Base-by-base conservation (phyloP, 2,329 filamentous ascomycete genomes). In the Phaeosphaeriaceae sp. region DNA sequence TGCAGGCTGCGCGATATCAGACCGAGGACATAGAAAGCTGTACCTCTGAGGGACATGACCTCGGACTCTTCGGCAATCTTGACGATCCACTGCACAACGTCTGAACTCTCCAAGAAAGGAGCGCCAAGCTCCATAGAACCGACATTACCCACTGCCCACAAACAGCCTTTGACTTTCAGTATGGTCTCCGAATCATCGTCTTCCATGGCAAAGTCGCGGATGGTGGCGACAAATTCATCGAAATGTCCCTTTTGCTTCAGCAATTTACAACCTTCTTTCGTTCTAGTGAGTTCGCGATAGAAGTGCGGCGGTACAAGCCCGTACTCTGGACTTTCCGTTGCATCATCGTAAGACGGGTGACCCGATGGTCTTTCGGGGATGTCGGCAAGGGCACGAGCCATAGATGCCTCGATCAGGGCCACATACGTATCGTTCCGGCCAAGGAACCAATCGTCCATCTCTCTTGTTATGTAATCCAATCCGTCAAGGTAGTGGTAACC, bases 381-480 rank as follows among this genome's bases (percentile, higher is more conserved):
- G 55, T 83, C 80, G n/a, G 88, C 83, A 65, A 97, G 93, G 0
- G 93, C 90, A 59, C 92, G 89, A 31, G 93, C 92, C 51, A 99
- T 84, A 54, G 93, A 96, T n/a, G 96, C 95, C 77, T 99, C 95
- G 42, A 99, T 94, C 42, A 98, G 86, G 40, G 88, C 86, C 51
- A 99, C 95, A 67, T 99, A 99, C n/a, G 89, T 90, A 75, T 99
- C 94, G 73, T 99, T 99, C 46, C 95, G 89, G 15, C 95, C 95
- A 19, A 99, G 84, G 73, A 98, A 99, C 95, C 95, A 99, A 79
- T 99, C 96, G 68, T 99, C 95, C 95, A 99, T 99, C 76, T 99
- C 96, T 74, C 96, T 95, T 61, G 93, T 97, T 77, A 99, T 99
- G 75, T 99, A 99, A 80, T 99, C 96, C 45, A 99, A 83, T 0